These are phyloP conservation scores for Scedosporium aurantiacum DNA, from an alignment of 2,329 filamentous ascomycete species.

Conservation along the genomic window DNA sequence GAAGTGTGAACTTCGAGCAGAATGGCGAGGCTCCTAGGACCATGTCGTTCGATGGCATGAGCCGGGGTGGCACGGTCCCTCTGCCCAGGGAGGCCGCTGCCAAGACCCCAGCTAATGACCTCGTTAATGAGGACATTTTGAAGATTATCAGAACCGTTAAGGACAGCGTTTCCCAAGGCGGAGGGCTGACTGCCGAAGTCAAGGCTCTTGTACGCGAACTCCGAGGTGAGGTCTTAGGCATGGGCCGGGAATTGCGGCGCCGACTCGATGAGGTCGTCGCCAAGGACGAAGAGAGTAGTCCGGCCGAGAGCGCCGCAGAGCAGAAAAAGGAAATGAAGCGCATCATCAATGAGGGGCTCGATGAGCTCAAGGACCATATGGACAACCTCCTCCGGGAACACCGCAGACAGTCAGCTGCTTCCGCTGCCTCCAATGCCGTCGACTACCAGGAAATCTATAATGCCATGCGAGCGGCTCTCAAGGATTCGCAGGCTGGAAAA, in stretches of 20 bases:
- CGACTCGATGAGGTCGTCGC: constrained; percentile 62
- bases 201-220: constrained; percentile 85
- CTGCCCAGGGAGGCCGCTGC: not conserved
- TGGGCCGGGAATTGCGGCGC: constrained; percentile 83
- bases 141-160: constrained; percentile 79
- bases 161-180: constrained; percentile 78
- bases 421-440: constrained; percentile 48
- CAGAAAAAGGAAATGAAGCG: constrained; percentile 18
- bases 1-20: constrained; percentile 28
- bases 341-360: constrained; percentile 70
- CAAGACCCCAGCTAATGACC: constrained; percentile 29
- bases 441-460: constrained; percentile 82
- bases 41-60: constrained; percentile 23
- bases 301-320: not conserved
- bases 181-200: constrained; percentile 81
- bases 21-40: constrained; percentile 20
- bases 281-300: constrained; percentile 24
- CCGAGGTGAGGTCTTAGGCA: constrained; percentile 82
- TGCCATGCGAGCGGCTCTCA: constrained; percentile 64
- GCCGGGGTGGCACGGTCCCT: constrained; percentile 12
- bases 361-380: constrained; percentile 76
- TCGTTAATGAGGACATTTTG: constrained; percentile 67
- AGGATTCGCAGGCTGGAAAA: constrained; percentile 40
- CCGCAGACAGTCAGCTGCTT: constrained; percentile 54
- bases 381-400: constrained; percentile 68